Conservation (phyloP, 768 basidiomycete genomes). For the Suillus subluteus region DNA sequence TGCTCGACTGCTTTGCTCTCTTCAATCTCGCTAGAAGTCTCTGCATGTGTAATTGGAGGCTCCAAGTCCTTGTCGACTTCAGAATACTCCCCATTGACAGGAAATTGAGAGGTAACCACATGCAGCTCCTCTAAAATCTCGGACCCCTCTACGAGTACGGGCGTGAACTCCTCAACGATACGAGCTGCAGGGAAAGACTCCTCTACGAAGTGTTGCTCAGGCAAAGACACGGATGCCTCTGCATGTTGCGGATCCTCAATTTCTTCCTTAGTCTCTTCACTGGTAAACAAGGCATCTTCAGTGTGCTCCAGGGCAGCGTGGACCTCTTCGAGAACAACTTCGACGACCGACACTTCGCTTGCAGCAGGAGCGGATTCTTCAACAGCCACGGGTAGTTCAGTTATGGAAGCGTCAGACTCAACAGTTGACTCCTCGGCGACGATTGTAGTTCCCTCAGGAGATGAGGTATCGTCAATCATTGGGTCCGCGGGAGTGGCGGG, state of each 20-base stretch:
- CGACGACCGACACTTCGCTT: neutral
- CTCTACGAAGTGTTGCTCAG: neutral
- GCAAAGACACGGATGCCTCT: neutral
- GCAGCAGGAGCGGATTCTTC: constrained; percentile 2
- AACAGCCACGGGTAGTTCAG: neutral
- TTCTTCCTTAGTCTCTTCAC: neutral
- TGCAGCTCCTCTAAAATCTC: constrained; percentile 2
- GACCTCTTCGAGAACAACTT: neutral
- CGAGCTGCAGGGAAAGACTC: neutral
- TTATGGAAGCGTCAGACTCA: neutral
- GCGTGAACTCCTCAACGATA: neutral
- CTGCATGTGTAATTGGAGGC: neutral
- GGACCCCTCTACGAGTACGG: constrained; percentile 6
- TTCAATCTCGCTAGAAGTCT: constrained; percentile 1
- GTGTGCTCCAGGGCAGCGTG: neutral
- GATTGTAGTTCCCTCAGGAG: neutral
- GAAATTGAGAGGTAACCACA: neutral
- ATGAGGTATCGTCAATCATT: neutral
- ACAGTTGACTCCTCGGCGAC: neutral
- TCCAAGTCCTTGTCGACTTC: neutral
- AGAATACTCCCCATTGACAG: neutral
- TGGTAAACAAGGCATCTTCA: neutral
- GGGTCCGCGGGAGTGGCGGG: neutral
- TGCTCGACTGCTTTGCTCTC: constrained; percentile 2
- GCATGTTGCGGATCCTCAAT: neutral